A percentile compares a stretch with the other conserved stretches of the same genome.
These are phyloP conservation scores for Arabidopsis thaliana DNA, from an alignment of 345 rosid genomes.

Conservation along the genomic window TAIR10.1 NC_003074.8:5695001-5695500, in stretches of 20 bases:
- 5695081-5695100: constrained; percentile 23
- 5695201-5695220: neutral
- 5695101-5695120: constrained; percentile 6
- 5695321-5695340: constrained; percentile 13
- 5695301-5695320: neutral
- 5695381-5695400: neutral
- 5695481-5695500: constrained; percentile 2
- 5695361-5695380: neutral
- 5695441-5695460: neutral
- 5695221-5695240: neutral
- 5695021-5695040: constrained; percentile 37
- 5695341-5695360: constrained; percentile 3
- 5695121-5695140: constrained; percentile 4
- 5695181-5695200: neutral
- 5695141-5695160: too few relatives aligned
- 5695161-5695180: neutral
- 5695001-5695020: constrained; percentile 22
- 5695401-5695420: neutral
- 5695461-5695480: constrained; percentile 7
- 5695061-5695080: constrained; percentile 2
- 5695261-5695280: neutral
- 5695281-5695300: neutral
- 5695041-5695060: constrained; percentile 1
- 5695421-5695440: neutral
- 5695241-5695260: neutral